These are phyloP conservation scores for Russula griseocarnosa DNA, from an alignment of 768 basidiomycete species.

Conservation along the genomic window DNA sequence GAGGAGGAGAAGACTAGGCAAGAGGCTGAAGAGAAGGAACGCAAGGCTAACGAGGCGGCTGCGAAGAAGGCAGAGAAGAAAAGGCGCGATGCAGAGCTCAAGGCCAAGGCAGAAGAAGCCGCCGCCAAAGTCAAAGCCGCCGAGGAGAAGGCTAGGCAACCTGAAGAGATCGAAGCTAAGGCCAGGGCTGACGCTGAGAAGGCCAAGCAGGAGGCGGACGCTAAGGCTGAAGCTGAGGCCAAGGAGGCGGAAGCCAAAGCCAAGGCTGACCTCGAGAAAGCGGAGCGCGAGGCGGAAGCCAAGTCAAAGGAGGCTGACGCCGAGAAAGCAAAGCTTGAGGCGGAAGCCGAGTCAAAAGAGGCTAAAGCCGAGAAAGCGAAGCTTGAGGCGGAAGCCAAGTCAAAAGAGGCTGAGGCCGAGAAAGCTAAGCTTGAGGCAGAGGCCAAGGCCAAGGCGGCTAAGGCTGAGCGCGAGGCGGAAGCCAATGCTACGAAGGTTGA, in stretches of 20 bases:
- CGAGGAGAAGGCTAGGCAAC: too few species aligned
- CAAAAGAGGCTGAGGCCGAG: background rate
- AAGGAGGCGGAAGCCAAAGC: background rate
- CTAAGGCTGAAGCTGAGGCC: background rate
- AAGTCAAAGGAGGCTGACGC: background rate
- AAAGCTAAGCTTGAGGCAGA: background rate
- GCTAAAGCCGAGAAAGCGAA: background rate
- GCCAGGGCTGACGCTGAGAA: background rate
- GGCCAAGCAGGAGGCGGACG: background rate
- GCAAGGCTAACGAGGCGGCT: background rate
- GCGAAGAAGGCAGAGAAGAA: background rate
- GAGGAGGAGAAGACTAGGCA: too few species aligned
- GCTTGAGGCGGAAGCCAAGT: background rate
- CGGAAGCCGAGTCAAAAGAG: background rate
- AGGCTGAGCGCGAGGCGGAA: background rate
- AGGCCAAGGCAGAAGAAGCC: background rate
- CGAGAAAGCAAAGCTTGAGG: background rate
- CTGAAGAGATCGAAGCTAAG: slow-evolving; percentile 1
- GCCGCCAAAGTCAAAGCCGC: too few species aligned
- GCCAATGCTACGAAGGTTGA: background rate
- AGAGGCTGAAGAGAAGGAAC: slow-evolving; percentile 1
- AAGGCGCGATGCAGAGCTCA: too few species aligned
- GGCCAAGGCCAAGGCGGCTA: too few species aligned
- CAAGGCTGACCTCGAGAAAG: background rate
- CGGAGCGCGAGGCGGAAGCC: background rate